Evolutionary conservation across 495 filamentous ascomycete species (phyloP).

Genomic region (Hypoxylon trugodes): DNA sequence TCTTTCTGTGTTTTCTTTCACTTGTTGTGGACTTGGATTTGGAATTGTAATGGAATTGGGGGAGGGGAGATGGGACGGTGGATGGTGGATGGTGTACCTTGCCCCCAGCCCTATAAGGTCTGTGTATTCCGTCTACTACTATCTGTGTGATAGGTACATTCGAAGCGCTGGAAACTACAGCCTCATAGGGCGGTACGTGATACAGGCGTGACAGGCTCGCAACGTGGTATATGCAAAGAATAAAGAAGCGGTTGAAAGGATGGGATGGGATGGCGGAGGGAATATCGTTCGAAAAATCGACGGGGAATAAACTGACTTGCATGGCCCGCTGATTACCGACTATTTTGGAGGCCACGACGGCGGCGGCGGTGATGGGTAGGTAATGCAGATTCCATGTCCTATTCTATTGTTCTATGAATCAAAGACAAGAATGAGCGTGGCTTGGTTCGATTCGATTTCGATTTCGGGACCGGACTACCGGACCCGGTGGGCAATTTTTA

Average conservation of each 20-base stretch:
- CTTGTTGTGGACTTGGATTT: no score
- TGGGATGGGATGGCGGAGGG: no score
- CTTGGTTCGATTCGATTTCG: no score
- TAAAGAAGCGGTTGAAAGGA: no score
- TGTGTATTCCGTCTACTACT: slow-evolving; percentile 1
- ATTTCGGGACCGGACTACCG: no score
- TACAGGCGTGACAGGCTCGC: slow-evolving; percentile 9
- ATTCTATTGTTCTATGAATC: not conserved
- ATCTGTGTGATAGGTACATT: not conserved
- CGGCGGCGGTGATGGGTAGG: no score
- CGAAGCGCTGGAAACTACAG: not conserved
- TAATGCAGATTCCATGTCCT: slow-evolving; percentile 25
- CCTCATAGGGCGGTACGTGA: slow-evolving; percentile 8
- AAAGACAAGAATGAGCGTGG: no score
- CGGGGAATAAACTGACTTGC: slow-evolving; percentile 24
- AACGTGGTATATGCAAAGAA: no score
- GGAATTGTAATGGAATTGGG: not conserved
- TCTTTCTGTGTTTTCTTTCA: no score
- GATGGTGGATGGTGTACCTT: not conserved
- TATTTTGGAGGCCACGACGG: no score
- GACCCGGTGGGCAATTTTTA: no score
- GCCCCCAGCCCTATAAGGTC: not conserved
- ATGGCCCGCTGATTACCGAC: not conserved
- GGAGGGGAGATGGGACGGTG: not conserved
- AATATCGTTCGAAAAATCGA: not conserved